Conservation (phyloP, 129 eudicot species). For the Flaveria linearis region DNA sequence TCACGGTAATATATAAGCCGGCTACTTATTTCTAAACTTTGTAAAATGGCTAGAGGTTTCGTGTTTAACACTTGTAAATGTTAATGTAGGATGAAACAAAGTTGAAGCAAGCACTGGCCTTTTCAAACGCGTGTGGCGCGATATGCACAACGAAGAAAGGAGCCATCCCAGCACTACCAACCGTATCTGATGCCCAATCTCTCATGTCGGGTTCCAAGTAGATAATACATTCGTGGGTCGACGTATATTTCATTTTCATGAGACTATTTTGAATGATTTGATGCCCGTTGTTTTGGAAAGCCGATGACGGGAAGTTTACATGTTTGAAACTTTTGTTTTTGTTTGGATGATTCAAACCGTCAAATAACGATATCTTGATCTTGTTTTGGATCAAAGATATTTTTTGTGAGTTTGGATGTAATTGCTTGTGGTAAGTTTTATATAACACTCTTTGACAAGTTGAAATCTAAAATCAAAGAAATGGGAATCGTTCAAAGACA, state of each 20-base stretch:
- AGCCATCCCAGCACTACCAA: slow-evolving; percentile 73
- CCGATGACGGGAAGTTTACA: not conserved
- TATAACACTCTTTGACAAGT: not conserved
- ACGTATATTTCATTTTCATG: not conserved
- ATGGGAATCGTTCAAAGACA: no score
- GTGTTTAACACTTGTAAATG: not conserved
- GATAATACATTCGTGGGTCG: not conserved
- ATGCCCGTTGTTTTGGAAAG: slow-evolving; percentile 10
- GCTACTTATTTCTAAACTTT: not conserved
- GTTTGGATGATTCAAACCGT: slow-evolving; percentile 17
- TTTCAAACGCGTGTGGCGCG: slow-evolving; percentile 78
- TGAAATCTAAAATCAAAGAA: not conserved
- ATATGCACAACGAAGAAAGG: slow-evolving; percentile 64
- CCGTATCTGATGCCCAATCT: slow-evolving; percentile 48
- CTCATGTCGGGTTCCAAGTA: slow-evolving; percentile 43
- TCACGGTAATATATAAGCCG: slow-evolving; percentile 34
- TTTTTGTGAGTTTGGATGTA: slow-evolving; percentile 20
- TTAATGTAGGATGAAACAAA: slow-evolving; percentile 52
- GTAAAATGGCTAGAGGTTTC: not conserved
- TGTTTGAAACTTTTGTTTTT: slow-evolving; percentile 13
- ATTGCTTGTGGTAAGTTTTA: not conserved
- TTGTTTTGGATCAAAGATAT: not conserved
- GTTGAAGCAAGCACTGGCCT: slow-evolving; percentile 47
- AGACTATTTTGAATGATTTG: slow-evolving; percentile 8
- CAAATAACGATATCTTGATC: slow-evolving; percentile 26